These are phyloP conservation scores for Backusella luteola DNA, from an alignment of 192 early-diverging fungal species.

Conservation along the genomic window DNA sequence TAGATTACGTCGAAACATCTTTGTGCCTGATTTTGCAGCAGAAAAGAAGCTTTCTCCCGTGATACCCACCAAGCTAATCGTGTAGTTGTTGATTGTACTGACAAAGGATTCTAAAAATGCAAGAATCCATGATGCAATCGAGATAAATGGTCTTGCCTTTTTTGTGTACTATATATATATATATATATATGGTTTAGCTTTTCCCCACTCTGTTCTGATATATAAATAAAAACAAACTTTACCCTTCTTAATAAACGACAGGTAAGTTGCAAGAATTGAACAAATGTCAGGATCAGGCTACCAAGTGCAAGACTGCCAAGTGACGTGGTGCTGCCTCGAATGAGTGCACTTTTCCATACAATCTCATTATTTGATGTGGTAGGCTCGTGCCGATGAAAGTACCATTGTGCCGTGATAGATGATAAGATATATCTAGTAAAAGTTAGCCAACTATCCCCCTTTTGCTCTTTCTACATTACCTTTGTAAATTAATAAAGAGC, in stretches of 20 bases:
- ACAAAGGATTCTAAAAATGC: constrained; percentile 42
- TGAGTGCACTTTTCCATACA: constrained; percentile 42
- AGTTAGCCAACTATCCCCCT: neutral
- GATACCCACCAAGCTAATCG: constrained; percentile 67
- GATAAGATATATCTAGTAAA: constrained; percentile 56
- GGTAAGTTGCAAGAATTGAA: constrained; percentile 52
- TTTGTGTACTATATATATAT: constrained; percentile 19
- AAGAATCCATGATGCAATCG: constrained; percentile 35
- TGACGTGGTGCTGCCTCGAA: constrained; percentile 51
- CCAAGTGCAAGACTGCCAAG: constrained; percentile 69
- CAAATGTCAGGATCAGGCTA: constrained; percentile 56
- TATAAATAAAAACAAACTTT: constrained; percentile 9
- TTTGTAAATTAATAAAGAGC: constrained; percentile 69
- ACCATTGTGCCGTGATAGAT: constrained; percentile 78
- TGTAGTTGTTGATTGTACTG: constrained; percentile 61
- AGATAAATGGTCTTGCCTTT: constrained; percentile 40
- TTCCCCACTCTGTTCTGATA: neutral
- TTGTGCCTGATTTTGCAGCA: constrained; percentile 58
- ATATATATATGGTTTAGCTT: neutral
- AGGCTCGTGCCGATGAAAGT: constrained; percentile 53
- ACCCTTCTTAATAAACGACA: constrained; percentile 51
- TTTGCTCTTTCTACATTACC: constrained; percentile 26
- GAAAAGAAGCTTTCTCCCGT: constrained; percentile 62
- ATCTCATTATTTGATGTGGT: constrained; percentile 27
- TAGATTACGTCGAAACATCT: constrained; percentile 76